Evolutionary conservation across 768 basidiomycete genomes (phyloP).

Genomic region (Clitopilus passeckerianus): DNA sequence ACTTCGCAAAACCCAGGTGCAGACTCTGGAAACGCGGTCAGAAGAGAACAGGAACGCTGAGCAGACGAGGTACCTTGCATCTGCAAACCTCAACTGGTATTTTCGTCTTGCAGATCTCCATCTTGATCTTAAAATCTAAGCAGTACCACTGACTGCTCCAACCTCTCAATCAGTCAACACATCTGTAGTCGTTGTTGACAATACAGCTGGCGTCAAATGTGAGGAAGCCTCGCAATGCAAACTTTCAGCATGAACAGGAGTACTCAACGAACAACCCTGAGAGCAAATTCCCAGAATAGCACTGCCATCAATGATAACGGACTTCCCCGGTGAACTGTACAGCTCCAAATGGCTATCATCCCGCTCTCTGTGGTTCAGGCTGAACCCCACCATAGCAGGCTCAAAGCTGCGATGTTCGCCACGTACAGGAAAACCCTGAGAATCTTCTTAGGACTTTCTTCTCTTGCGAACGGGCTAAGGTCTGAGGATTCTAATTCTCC

Average conservation of each 20-base stretch:
- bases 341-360: background rate
- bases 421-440: constrained; percentile 17
- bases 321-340: background rate
- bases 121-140: too few relatives aligned
- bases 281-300: background rate
- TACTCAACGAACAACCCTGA: background rate
- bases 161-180: too few relatives aligned
- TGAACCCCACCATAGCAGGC: constrained; percentile 19
- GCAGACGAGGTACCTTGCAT: too few relatives aligned
- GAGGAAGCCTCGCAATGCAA: too few relatives aligned
- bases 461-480: constrained; percentile 33
- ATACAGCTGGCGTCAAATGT: too few relatives aligned
- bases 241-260: background rate
- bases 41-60: too few relatives aligned
- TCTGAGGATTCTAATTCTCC: constrained; percentile 27
- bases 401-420: constrained; percentile 38
- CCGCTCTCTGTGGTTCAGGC: background rate
- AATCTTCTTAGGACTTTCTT: constrained; percentile 4
- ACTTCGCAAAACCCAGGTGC: too few relatives aligned
- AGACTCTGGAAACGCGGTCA: too few relatives aligned
- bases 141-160: too few relatives aligned
- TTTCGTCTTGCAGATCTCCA: too few relatives aligned
- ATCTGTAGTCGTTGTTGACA: too few relatives aligned
- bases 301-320: background rate
- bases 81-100: too few relatives aligned